Evolutionary conservation across 164 flowering plant genomes (phyloP).

Genomic region (Annona squamosa): DNA sequence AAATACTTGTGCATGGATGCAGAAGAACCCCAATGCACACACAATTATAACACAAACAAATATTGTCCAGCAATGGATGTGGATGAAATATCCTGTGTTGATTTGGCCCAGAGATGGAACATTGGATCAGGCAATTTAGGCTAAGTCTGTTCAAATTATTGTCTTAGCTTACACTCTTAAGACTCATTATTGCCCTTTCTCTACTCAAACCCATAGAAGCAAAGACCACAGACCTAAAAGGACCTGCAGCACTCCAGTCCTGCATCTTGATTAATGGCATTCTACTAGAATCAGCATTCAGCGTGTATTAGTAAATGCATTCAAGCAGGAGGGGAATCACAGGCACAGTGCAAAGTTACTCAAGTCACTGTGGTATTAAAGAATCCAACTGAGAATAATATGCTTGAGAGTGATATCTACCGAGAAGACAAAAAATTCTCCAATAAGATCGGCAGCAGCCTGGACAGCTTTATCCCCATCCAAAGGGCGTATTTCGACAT

Average conservation of each 20-base stretch:
- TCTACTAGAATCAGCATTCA: too few species aligned
- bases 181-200: neutral
- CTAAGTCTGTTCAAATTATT: neutral
- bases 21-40: neutral
- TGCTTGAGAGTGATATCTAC: slow-evolving; percentile 24
- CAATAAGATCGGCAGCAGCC: slow-evolving; percentile 82
- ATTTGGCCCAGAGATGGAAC: neutral
- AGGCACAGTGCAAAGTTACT: neutral
- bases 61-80: neutral
- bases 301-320: neutral
- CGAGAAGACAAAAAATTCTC: slow-evolving; percentile 78
- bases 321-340: neutral
- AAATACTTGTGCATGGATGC: neutral
- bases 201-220: neutral
- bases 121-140: neutral
- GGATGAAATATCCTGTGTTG: neutral
- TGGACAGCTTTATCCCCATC: slow-evolving; percentile 93
- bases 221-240: neutral
- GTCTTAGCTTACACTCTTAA: neutral
- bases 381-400: neutral
- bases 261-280: neutral
- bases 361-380: neutral
- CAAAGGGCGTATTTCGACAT: slow-evolving; percentile 79
- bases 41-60: neutral
- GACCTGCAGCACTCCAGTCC: neutral